Evolutionary conservation across 768 basidiomycete genomes (phyloP), one percentile per base, ranked within the genome.

Genomic region (Fomitopsis serialis): DNA sequence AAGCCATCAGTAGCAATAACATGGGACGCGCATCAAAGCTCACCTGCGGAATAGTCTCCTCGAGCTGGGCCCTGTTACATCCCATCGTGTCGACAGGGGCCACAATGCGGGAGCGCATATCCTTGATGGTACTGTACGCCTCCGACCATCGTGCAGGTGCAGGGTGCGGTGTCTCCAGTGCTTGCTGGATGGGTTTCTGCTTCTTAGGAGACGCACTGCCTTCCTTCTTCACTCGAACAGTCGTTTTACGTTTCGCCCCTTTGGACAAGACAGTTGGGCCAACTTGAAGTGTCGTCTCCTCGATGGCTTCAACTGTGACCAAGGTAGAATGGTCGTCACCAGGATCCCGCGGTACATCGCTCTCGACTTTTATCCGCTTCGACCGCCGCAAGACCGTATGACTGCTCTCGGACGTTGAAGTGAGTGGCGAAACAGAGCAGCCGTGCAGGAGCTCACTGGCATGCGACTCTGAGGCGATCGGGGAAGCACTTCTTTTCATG

Each of bases 11-110:
- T n/a, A n/a, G n/a, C n/a, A n/a, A n/a, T n/a, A n/a, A n/a, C n/a
- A n/a, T n/a, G n/a, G n/a, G n/a, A n/a, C n/a, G n/a, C n/a, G 35
- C 23, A 36, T 10, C n/a, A 13, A 36, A 22, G 37, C 36, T 53
- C 47, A 87, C 90, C 76, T 80, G 84, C 9, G 86, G 85, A 46
- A 87, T 82, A 8, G 62, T 68, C 61, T 89, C 87, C 42, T 78
- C 75, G 47, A 63, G 61, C 54, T 89, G 84, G 0, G 87, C 86
- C 52, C 77, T 78, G 46, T 89, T 82, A 60, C 92, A 92, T 1
- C 92, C 92, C 90, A 94, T 91, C 0, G 86, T 89, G 63, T 98
- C 96, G 1, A 97, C 96, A 0, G 96, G 93, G 0, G 95, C 94
- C 0, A 79, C 71, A 22, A 85, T 78, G 11, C 73, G 73, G 19